Evolutionary conservation across 768 basidiomycete genomes (phyloP).

Genomic region (Aureoboletus auriporus): DNA sequence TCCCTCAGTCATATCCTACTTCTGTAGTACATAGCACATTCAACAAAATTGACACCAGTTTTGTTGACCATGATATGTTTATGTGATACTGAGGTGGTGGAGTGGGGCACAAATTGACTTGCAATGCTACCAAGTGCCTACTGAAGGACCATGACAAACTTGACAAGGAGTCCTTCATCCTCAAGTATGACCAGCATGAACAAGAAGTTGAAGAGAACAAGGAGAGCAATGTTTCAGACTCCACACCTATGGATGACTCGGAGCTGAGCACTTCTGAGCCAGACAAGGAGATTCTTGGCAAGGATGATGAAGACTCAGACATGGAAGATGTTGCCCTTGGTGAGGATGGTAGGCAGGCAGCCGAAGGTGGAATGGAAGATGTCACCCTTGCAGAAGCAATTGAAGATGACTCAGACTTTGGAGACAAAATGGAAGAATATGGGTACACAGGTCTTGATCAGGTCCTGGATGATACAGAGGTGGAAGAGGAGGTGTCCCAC

Average conservation of each 20-base stretch:
- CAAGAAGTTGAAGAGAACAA: neutral
- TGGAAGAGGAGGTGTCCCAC: too few relatives aligned
- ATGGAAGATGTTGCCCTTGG: too few relatives aligned
- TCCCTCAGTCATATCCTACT: too few relatives aligned
- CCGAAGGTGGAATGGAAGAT: too few relatives aligned
- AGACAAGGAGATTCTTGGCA: neutral
- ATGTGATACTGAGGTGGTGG: neutral
- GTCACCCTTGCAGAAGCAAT: neutral
- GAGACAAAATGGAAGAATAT: conserved; percentile 4
- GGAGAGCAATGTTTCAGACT: too few relatives aligned
- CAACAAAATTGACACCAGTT: too few relatives aligned
- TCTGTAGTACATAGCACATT: too few relatives aligned
- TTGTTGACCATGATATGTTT: neutral
- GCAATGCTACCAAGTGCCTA: neutral
- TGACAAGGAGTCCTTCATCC: neutral
- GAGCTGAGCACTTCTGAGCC: neutral
- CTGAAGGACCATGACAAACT: neutral
- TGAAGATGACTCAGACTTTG: neutral
- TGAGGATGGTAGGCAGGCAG: too few relatives aligned
- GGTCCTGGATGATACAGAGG: neutral
- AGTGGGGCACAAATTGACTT: neutral
- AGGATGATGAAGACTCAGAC: neutral
- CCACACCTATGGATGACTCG: neutral
- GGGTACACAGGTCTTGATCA: conserved; percentile 1
- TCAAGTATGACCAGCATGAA: neutral